Evolutionary conservation across 2,329 filamentous ascomycete genomes (phyloP), one percentile per base, ranked within the genome.

Genomic region (Fusarium sp.): DNA sequence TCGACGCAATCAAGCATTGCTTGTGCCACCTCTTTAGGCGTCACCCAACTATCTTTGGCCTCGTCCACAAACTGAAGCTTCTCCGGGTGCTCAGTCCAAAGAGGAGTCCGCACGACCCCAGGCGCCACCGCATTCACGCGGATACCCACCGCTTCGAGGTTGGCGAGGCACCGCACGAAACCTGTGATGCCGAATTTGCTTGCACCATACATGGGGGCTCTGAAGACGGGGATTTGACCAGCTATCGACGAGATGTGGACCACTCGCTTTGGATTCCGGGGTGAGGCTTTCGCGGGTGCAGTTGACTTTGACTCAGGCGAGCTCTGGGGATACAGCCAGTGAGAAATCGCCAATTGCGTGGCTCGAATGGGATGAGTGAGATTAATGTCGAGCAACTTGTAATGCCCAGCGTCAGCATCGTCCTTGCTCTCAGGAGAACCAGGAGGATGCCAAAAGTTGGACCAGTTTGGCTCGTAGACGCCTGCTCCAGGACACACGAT

Each of bases 401-500:
- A 80, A 13, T 65, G 70, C 1, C 72, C 72, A 1, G 60, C 63
- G 0, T 75, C 71, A 0, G 57, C 8, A 5, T 53, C 67, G 41
- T 79, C 77, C 2, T 58, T 69, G 53, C 74, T 75, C 44, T 73
- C 71, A 0, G 64, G 13, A 0, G 76, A 75, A 0, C 76, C 78
- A 0, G 78, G 78, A 2, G 78, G 77, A 31, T 75, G 72, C 78
- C 78, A 80, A 46, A 80, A 80, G 67, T 66, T 75, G 12, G 76
- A 77, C 74, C 73, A 79, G 6, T 70, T 61, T 63, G 80, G 81
- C 57, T 82, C 81, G 45, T 78, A 83, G 5, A 83, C 71, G 26
- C 80, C 80, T 0, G 80, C 80, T 0, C 80, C 79, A 0, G 80
- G 79, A 34, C 78, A 81, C 4, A 82, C 69, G 24, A 83, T 74